These are phyloP conservation scores for Hortiboletus flavorubellus DNA, from an alignment of 768 basidiomycete species.

Conservation along the genomic window DNA sequence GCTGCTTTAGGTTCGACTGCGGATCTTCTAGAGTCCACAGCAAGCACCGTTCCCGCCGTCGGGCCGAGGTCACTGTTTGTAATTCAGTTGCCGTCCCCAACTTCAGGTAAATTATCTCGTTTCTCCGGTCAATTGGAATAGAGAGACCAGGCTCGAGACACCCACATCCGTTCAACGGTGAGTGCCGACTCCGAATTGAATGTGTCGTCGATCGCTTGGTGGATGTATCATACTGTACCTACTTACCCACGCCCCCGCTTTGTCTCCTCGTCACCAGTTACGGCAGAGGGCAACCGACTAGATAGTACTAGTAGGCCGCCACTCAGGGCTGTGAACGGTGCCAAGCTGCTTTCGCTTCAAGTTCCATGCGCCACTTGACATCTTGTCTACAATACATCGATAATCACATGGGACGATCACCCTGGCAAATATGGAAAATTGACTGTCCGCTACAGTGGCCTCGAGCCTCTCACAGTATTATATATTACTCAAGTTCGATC, in stretches of 20 bases:
- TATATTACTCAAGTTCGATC: neutral
- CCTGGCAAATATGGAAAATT: neutral
- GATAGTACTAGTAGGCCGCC: neutral
- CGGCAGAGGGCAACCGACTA: conserved; percentile 7
- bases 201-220: neutral
- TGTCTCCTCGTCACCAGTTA: neutral
- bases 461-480: neutral
- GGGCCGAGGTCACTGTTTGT: neutral
- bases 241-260: neutral
- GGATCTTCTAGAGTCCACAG: conserved; percentile 3
- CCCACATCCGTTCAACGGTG: neutral
- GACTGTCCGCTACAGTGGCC: neutral
- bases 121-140: neutral
- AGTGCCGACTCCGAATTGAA: neutral
- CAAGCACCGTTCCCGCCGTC: neutral
- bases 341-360: neutral
- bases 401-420: conserved; percentile 5
- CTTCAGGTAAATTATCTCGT: neutral
- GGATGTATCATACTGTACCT: neutral
- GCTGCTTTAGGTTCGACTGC: neutral
- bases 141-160: neutral
- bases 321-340: conserved; percentile 13
- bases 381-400: neutral
- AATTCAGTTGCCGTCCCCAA: neutral
- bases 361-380: neutral